These are phyloP conservation scores for Fusarium sambucinum DNA, from an alignment of 2,329 filamentous ascomycete species.

Conservation along the genomic window DNA sequence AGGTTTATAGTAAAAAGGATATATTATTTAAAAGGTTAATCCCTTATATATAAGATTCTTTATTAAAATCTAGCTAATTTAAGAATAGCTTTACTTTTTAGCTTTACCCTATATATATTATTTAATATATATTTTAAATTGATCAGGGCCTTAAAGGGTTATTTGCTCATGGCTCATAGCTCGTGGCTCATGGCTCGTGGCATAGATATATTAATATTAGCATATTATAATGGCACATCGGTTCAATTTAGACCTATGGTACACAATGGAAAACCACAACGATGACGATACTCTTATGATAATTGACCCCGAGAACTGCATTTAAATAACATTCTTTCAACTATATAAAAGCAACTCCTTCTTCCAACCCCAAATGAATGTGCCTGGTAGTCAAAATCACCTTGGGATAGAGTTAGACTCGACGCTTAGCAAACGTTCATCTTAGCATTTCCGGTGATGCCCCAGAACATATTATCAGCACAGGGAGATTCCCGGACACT, in stretches of 20 bases:
- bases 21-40: too few relatives aligned
- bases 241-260: neutral
- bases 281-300: neutral
- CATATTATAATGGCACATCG: neutral
- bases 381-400: neutral
- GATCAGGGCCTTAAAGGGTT: too few relatives aligned
- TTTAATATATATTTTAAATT: too few relatives aligned
- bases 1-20: too few relatives aligned
- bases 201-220: neutral
- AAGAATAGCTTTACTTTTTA: too few relatives aligned
- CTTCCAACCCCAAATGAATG: neutral
- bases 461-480: slow-evolving; percentile 64
- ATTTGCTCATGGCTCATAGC: too few relatives aligned
- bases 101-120: too few relatives aligned
- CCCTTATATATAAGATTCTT: too few relatives aligned
- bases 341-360: slow-evolving; percentile 5
- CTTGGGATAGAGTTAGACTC: neutral
- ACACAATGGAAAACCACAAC: neutral
- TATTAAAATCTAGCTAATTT: too few relatives aligned
- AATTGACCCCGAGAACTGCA: neutral
- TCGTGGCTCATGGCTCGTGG: too few relatives aligned
- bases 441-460: slow-evolving; percentile 59
- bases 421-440: slow-evolving; percentile 54
- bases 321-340: neutral
- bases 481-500: slow-evolving; percentile 67